phyloP scores from a whole-genome alignment of 2,329 filamentous ascomycete species.

The Aureobasidium namibiae region DNA sequence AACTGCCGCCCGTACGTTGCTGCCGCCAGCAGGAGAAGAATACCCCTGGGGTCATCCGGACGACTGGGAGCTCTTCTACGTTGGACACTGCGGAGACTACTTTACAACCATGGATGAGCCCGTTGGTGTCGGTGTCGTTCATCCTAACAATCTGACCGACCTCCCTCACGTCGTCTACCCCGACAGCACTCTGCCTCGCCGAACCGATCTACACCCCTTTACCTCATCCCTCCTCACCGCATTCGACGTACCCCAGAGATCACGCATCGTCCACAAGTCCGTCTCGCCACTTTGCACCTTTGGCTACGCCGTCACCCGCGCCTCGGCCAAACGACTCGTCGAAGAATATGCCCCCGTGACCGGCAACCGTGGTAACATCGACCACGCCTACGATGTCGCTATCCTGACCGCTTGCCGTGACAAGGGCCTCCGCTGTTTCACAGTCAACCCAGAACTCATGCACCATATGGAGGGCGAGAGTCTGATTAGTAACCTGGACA shows the following conservation, averaged over 20 bases:
- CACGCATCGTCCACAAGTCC: slow-evolving; percentile 33
- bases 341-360: slow-evolving; percentile 27
- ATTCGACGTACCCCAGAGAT: slow-evolving; percentile 30
- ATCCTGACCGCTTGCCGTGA: slow-evolving; percentile 33
- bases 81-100: slow-evolving; percentile 36
- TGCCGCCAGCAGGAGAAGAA: slow-evolving; percentile 7
- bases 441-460: slow-evolving; percentile 32
- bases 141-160: slow-evolving; percentile 20
- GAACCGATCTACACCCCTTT: slow-evolving; percentile 29
- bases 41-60: slow-evolving; percentile 32
- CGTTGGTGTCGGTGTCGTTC: slow-evolving; percentile 15
- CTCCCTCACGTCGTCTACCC: slow-evolving; percentile 25
- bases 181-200: slow-evolving; percentile 31
- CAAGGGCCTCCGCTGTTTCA: slow-evolving; percentile 28
- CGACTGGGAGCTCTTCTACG: slow-evolving; percentile 32
- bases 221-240: slow-evolving; percentile 30
- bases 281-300: slow-evolving; percentile 39
- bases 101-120: slow-evolving; percentile 17
- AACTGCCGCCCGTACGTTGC: slow-evolving; percentile 30
- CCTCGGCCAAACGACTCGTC: slow-evolving; percentile 27
- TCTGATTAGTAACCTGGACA: slow-evolving; percentile 27
- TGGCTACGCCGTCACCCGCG: slow-evolving; percentile 35
- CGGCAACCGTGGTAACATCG: slow-evolving; percentile 21
- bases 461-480: slow-evolving; percentile 30
- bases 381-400: slow-evolving; percentile 33